A percentile compares a stretch with the other conserved stretches of the same genome.
These are phyloP conservation scores for Rossbeevera mucosa DNA, from an alignment of 768 basidiomycete species.

Conservation along the genomic window DNA sequence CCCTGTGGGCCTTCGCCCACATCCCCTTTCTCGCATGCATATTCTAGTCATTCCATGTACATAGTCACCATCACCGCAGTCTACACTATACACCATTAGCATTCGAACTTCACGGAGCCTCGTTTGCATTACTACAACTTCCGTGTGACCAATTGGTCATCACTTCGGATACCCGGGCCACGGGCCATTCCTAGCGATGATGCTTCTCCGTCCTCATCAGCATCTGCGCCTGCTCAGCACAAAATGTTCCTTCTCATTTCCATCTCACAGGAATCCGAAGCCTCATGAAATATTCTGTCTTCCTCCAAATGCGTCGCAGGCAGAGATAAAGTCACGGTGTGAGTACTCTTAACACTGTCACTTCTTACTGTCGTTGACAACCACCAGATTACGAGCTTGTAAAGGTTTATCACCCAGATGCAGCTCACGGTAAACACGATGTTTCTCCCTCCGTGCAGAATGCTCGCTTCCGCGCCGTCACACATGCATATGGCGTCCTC, in stretches of 20 bases:
- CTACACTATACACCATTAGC: too few relatives aligned
- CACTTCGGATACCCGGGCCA: too few relatives aligned
- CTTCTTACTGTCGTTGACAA: background rate
- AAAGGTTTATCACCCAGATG: slow-evolving; percentile 68
- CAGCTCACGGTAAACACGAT: slow-evolving; percentile 35
- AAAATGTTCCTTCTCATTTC: slow-evolving; percentile 42
- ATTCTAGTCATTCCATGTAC: too few relatives aligned
- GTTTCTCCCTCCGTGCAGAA: slow-evolving; percentile 46
- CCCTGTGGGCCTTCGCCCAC: too few relatives aligned
- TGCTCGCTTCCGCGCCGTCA: slow-evolving; percentile 59
- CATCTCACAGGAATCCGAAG: slow-evolving; percentile 48
- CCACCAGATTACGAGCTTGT: slow-evolving; percentile 69
- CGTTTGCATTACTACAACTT: too few relatives aligned
- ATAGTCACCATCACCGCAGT: too few relatives aligned
- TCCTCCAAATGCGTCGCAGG: slow-evolving; percentile 46
- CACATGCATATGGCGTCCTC: slow-evolving; percentile 55
- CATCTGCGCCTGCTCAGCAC: slow-evolving; percentile 9
- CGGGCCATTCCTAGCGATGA: slow-evolving; percentile 5
- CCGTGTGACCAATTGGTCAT: too few relatives aligned
- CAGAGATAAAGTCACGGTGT: slow-evolving; percentile 68
- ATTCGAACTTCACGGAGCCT: too few relatives aligned
- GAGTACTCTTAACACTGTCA: slow-evolving; percentile 20
- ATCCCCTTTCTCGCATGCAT: too few relatives aligned
- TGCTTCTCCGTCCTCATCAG: background rate
- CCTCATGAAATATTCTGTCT: slow-evolving; percentile 76